Percentiles rank a stretch among this genome's conserved stretches.
Evolutionary conservation across 495 filamentous ascomycete species (phyloP).

Genomic region (Bacidia gigantensis): DNA sequence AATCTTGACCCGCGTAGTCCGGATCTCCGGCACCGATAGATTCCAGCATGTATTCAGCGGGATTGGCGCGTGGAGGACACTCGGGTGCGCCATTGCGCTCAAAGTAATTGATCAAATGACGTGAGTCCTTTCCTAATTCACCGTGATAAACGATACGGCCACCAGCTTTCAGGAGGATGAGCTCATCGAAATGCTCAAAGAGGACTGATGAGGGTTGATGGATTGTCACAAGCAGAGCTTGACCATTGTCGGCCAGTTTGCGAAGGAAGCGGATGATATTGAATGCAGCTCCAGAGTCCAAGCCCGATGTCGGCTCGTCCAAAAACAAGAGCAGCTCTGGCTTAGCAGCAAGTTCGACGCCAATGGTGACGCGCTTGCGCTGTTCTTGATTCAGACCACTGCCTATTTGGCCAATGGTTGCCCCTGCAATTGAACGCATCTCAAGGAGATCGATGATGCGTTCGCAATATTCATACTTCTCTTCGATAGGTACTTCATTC

Average conservation of each 20-base stretch:
- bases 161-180: constrained; percentile 50
- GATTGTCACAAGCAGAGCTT: constrained; percentile 85
- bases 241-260: constrained; percentile 69
- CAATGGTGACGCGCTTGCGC: constrained; percentile 81
- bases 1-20: constrained; percentile 46
- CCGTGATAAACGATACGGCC: constrained; percentile 56
- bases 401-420: constrained; percentile 65
- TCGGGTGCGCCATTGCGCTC: constrained; percentile 46
- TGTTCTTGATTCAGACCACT: constrained; percentile 82
- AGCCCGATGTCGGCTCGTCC: constrained; percentile 80
- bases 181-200: constrained; percentile 66
- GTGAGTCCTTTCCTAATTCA: constrained; percentile 39
- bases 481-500: constrained; percentile 46
- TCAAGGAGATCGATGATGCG: constrained; percentile 67
- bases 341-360: constrained; percentile 75
- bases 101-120: constrained; percentile 46
- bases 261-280: constrained; percentile 81
- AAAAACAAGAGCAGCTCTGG: constrained; percentile 77
- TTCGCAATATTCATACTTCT: constrained; percentile 77
- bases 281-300: constrained; percentile 75
- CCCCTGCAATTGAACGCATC: constrained; percentile 72
- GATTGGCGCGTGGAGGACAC: constrained; percentile 44
- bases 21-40: constrained; percentile 52
- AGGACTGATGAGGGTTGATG: constrained; percentile 72
- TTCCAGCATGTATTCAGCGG: constrained; percentile 59